Evolutionary conservation across 2,329 filamentous ascomycete genomes (phyloP).

Genomic region (Xylariaceae sp.): DNA sequence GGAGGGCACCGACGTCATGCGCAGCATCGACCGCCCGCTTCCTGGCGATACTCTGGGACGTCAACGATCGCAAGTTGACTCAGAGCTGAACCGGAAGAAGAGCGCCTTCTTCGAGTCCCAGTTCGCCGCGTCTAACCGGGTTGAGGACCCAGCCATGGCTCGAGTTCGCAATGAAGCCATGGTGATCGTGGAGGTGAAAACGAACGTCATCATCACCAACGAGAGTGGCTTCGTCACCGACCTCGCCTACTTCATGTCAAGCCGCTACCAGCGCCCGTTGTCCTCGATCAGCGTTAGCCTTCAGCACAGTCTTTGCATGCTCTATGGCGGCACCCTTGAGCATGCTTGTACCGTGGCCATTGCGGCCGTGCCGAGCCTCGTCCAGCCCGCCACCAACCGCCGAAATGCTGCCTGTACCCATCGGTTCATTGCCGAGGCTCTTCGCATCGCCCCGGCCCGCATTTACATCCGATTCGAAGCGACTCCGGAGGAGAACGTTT

Average conservation of each 20-base stretch:
- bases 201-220: conserved; percentile 61
- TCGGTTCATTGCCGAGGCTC: conserved; percentile 63
- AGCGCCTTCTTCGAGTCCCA: conserved; percentile 45
- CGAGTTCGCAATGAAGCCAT: conserved; percentile 51
- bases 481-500: conserved; percentile 65
- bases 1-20: conserved; percentile 36
- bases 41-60: conserved; percentile 36
- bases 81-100: conserved; percentile 34
- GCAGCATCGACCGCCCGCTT: conserved; percentile 36
- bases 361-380: conserved; percentile 60
- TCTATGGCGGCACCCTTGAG: conserved; percentile 69
- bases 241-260: conserved; percentile 66
- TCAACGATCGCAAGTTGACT: conserved; percentile 31
- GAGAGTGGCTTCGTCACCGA: conserved; percentile 70
- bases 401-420: conserved; percentile 75
- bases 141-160: conserved; percentile 37
- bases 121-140: conserved; percentile 34
- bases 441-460: conserved; percentile 60
- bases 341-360: conserved; percentile 76
- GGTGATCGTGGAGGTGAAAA: conserved; percentile 59
- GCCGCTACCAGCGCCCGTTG: conserved; percentile 68
- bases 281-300: conserved; percentile 69
- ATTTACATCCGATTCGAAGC: conserved; percentile 70
- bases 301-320: conserved; percentile 68
- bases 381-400: conserved; percentile 72